Base-by-base conservation (phyloP, 1,139 yeast species). In the Candida albicans region DNA sequence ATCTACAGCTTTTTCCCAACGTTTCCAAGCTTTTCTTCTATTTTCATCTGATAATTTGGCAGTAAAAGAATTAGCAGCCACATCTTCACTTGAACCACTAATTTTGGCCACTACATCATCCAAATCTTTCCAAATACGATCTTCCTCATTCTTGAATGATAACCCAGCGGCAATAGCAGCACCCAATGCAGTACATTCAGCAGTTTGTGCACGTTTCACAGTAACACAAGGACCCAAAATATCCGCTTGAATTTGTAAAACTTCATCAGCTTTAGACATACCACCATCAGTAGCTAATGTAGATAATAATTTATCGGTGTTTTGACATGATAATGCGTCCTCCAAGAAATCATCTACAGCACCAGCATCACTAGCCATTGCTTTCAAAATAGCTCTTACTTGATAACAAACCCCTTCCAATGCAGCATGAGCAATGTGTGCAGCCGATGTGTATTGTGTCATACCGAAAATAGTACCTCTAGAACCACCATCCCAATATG, bases 131-230 rank as follows among this genome's bases (percentile, higher is more conserved):
- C 96, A 91, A 41, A 89, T 64, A 43, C 87, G 76, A 47, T 86
- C 81, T 32, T 76, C 70, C 39, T 70, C 80, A 48, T 78, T 73
- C 54, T 78, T 67, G 49, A 73, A 71, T 2, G 91, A 84, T 56
- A 90, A 70, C 10, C 96, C 96, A 2, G 98, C 96, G 15, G 96
- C 96, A 56, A 91, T 87, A 10, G 97, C 97, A 10, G 96, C 96
- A 25, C 98, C 98, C 51, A 91, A 75, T 1, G 98, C 97, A 4
- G 98, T 91, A 62, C 96, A 90, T 67, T 91, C 98, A 30, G 89
- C 72, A 63, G 86, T 87, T 27, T 81, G 77, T 1, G 97, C 93
- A 56, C 96, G 75, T 58, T 80, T 78, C 40, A 91, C 95, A 29
- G 83, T 80, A 32, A 90, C 89, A 62, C 96, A 89, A 2, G 89